Evolutionary conservation across 108 stramenopile genomes (phyloP).

Genomic region (Parmales sp.): DNA sequence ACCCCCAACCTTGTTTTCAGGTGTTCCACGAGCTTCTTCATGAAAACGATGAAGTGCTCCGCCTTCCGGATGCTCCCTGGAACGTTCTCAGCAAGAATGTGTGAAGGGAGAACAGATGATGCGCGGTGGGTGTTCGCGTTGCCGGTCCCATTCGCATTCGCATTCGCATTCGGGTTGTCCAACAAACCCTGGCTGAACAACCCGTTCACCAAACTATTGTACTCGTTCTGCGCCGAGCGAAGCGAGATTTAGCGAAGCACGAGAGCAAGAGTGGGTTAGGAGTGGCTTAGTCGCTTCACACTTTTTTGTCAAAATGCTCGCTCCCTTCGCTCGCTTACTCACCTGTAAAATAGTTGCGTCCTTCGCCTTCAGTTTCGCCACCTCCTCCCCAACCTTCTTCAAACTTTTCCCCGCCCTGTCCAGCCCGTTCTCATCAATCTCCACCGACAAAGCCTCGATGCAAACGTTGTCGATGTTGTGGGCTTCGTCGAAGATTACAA

Average conservation of each 20-base stretch:
- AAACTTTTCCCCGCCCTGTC: conserved; percentile 56
- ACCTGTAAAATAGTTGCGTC: neutral
- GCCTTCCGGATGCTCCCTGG: conserved; percentile 97
- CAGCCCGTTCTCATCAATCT: conserved; percentile 77
- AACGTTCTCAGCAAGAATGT: conserved; percentile 89
- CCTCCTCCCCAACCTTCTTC: neutral
- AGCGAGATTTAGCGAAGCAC: neutral
- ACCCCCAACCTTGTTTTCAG: conserved; percentile 74
- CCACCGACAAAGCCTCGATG: conserved; percentile 92
- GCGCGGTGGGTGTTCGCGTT: neutral
- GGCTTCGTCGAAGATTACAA: conserved; percentile 98
- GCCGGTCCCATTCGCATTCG: neutral
- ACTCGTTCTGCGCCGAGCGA: neutral
- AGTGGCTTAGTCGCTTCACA: neutral
- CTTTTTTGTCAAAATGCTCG: neutral
- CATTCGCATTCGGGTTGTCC: conserved; percentile 54
- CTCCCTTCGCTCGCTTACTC: neutral
- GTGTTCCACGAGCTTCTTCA: conserved; percentile 88
- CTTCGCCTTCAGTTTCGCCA: neutral
- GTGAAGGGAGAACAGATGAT: conserved; percentile 30
- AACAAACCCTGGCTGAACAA: conserved; percentile 68
- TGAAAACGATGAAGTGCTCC: conserved; percentile 92
- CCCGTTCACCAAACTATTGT: conserved; percentile 50
- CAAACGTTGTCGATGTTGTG: conserved; percentile 99
- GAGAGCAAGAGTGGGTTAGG: neutral